Evolutionary conservation across 441 rosid species (phyloP).

Genomic region (Gossypium lobatum): DNA sequence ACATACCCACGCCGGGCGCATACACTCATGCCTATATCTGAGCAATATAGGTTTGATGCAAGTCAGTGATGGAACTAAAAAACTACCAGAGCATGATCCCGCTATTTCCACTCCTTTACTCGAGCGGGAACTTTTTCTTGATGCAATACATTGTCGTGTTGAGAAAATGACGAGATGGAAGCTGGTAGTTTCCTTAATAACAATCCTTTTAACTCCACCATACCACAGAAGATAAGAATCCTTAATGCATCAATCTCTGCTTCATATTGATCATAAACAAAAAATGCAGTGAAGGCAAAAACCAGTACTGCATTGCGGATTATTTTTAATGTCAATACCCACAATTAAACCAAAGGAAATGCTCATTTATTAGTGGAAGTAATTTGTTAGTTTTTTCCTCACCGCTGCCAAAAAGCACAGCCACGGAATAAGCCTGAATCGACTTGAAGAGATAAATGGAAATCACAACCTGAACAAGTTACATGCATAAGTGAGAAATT

Average conservation of each 20-base stretch:
- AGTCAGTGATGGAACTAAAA: neutral
- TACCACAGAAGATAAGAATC: constrained; percentile 23
- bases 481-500: neutral
- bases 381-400: constrained; percentile 18
- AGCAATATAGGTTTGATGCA: neutral
- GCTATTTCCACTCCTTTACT: constrained; percentile 3
- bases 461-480: constrained; percentile 39
- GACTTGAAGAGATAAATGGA: constrained; percentile 43
- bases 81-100: neutral
- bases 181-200: constrained; percentile 35
- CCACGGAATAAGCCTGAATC: constrained; percentile 32
- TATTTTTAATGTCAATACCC: constrained; percentile 3
- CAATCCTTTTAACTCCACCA: constrained; percentile 20
- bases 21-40: neutral
- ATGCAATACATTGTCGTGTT: constrained; percentile 11
- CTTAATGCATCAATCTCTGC: constrained; percentile 50
- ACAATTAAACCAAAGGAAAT: neutral
- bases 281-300: constrained; percentile 67
- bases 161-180: constrained; percentile 20
- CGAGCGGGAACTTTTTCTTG: neutral
- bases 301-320: constrained; percentile 47
- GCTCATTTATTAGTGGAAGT: neutral
- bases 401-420: constrained; percentile 48
- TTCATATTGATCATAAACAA: constrained; percentile 77
- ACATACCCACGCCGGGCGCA: neutral